phyloP scores from a whole-genome alignment of 306 rosid species.

The Acacia acuminata region DNA sequence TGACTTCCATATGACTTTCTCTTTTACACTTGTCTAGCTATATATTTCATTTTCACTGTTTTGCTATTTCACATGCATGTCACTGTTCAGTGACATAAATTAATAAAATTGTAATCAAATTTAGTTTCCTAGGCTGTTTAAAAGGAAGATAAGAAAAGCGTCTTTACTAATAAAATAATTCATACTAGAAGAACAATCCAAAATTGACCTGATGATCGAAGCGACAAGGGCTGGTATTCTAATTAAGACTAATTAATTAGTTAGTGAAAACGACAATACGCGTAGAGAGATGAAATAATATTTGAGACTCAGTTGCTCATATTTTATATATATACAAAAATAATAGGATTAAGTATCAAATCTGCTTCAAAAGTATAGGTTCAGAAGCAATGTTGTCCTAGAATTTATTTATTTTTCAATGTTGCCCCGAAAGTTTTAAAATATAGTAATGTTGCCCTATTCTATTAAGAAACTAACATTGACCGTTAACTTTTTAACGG shows the following conservation, averaged over 20 bases:
- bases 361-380: too few species aligned
- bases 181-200: neutral
- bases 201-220: conserved; percentile 27
- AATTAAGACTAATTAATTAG: neutral
- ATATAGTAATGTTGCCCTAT: too few species aligned
- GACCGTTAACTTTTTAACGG: too few species aligned
- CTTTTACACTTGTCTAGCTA: neutral
- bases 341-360: too few species aligned
- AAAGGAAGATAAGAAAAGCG: neutral
- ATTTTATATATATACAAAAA: too few species aligned
- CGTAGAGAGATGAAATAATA: neutral
- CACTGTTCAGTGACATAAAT: neutral
- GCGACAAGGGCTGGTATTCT: neutral
- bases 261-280: neutral
- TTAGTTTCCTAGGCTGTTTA: neutral
- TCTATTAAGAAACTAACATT: too few species aligned
- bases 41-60: neutral
- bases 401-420: too few species aligned
- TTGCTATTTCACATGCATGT: neutral
- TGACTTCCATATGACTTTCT: neutral
- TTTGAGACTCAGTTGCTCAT: neutral
- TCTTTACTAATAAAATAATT: neutral
- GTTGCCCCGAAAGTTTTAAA: too few species aligned
- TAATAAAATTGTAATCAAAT: neutral
- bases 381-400: too few species aligned